A percentile compares a stretch with the other conserved stretches of the same genome.
These are phyloP conservation scores for Conoideocrella luteorostrata DNA, from an alignment of 2,329 filamentous ascomycete genomes.

Conservation along the genomic window DNA sequence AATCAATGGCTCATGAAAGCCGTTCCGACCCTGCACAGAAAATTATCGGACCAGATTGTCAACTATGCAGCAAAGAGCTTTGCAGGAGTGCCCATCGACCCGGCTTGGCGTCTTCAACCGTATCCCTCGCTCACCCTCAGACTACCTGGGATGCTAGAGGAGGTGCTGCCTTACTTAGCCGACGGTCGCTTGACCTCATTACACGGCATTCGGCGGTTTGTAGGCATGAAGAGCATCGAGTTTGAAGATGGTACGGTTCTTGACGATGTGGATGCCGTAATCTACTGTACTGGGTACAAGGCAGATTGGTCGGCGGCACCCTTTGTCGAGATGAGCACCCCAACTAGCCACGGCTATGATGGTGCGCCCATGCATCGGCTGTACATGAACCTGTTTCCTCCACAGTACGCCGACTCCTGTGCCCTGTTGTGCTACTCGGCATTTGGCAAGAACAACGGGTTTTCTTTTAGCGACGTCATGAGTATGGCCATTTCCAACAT, in stretches of 20 bases:
- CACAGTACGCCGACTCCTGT: conserved; percentile 29
- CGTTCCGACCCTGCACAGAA: neutral
- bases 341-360: conserved; percentile 17
- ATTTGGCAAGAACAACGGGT: conserved; percentile 23
- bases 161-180: too few relatives aligned
- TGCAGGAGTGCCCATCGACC: too few relatives aligned
- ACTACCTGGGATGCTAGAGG: too few relatives aligned
- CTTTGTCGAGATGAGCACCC: conserved; percentile 17
- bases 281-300: conserved; percentile 23
- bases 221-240: neutral
- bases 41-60: neutral
- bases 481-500: conserved; percentile 34
- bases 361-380: conserved; percentile 24
- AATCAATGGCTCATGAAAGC: too few relatives aligned
- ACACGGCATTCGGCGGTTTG: neutral
- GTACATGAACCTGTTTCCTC: conserved; percentile 35
- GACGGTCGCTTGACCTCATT: too few relatives aligned
- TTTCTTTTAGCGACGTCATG: conserved; percentile 28
- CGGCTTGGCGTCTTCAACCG: too few relatives aligned
- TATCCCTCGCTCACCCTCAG: too few relatives aligned
- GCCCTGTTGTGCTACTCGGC: conserved; percentile 26
- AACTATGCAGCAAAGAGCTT: neutral
- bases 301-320: conserved; percentile 11
- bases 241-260: conserved; percentile 17
- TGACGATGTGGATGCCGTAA: conserved; percentile 19